phyloP scores from a whole-genome alignment of 768 basidiomycete genomes.

The Hericium erinaceus region DNA sequence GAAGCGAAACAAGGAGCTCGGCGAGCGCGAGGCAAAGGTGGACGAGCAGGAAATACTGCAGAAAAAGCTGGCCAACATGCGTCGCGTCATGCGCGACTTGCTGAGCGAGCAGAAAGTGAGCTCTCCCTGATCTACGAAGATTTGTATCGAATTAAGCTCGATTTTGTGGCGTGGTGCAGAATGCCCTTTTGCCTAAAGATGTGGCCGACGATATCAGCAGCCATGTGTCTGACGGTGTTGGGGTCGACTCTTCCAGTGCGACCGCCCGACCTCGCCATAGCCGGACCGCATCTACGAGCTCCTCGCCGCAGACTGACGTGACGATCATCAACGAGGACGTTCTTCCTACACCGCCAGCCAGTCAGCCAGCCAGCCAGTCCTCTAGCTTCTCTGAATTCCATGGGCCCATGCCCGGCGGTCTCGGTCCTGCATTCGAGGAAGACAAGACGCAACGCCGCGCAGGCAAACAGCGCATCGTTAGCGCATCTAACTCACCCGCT shows the following conservation, averaged over 20 bases:
- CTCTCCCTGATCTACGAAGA: background rate
- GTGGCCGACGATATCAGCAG: background rate
- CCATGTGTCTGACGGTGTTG: background rate
- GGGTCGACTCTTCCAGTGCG: background rate
- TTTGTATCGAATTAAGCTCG: too few species aligned
- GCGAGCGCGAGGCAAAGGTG: conserved; percentile 3
- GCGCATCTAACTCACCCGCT: too few species aligned
- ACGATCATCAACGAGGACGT: background rate
- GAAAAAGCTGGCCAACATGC: conserved; percentile 6
- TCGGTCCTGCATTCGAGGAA: background rate
- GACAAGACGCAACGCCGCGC: background rate
- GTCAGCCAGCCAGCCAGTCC: too few species aligned
- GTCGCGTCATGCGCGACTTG: conserved; percentile 1
- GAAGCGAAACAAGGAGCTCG: conserved; percentile 2
- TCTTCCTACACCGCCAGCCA: background rate
- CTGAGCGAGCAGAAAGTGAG: background rate
- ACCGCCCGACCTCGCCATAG: background rate
- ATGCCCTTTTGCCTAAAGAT: too few species aligned
- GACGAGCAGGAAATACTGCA: conserved; percentile 8
- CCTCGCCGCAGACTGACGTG: background rate
- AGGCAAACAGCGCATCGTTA: too few species aligned
- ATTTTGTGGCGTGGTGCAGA: too few species aligned
- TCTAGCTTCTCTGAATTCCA: too few species aligned
- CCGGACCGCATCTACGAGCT: background rate
- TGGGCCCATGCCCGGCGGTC: background rate